phyloP scores from a whole-genome alignment of 495 filamentous ascomycete species.

The Chaetomium tenue region DNA sequence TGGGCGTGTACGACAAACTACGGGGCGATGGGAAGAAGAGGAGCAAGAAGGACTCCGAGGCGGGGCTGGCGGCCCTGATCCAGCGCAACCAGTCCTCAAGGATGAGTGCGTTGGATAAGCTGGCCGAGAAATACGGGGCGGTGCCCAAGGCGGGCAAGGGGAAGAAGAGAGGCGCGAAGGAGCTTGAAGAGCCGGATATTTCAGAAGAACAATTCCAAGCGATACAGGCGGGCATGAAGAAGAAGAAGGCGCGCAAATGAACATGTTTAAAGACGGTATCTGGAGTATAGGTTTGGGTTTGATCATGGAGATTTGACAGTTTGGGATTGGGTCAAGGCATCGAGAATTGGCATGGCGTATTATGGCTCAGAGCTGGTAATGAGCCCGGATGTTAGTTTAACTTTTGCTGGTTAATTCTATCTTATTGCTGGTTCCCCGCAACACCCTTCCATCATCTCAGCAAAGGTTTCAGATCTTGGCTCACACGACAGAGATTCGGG shows the following conservation, averaged over 20 bases:
- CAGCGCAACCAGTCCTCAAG: slow-evolving; percentile 40
- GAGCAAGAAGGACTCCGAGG: slow-evolving; percentile 45
- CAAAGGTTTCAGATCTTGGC: neutral
- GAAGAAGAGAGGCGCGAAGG: slow-evolving; percentile 48
- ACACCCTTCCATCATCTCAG: neutral
- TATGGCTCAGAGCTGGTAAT: slow-evolving; percentile 1
- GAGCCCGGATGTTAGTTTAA: neutral
- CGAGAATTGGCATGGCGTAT: slow-evolving; percentile 1
- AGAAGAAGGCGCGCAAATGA: slow-evolving; percentile 40
- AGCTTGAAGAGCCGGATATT: slow-evolving; percentile 55
- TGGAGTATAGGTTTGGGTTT: neutral
- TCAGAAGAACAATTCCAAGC: slow-evolving; percentile 68
- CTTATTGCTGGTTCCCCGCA: neutral
- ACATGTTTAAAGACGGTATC: neutral
- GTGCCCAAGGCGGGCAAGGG: slow-evolving; percentile 44
- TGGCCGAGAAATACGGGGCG: slow-evolving; percentile 73
- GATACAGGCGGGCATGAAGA: slow-evolving; percentile 40
- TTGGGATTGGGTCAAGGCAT: neutral
- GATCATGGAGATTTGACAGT: neutral
- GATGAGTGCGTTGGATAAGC: slow-evolving; percentile 56
- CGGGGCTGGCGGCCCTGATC: slow-evolving; percentile 45
- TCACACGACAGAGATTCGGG: neutral
- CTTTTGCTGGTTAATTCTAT: neutral
- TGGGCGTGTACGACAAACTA: slow-evolving; percentile 63
- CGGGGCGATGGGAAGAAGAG: slow-evolving; percentile 49